Evolutionary conservation across 352 stramenopile genomes (phyloP).

Genomic region (Phytophthora lateralis): DNA sequence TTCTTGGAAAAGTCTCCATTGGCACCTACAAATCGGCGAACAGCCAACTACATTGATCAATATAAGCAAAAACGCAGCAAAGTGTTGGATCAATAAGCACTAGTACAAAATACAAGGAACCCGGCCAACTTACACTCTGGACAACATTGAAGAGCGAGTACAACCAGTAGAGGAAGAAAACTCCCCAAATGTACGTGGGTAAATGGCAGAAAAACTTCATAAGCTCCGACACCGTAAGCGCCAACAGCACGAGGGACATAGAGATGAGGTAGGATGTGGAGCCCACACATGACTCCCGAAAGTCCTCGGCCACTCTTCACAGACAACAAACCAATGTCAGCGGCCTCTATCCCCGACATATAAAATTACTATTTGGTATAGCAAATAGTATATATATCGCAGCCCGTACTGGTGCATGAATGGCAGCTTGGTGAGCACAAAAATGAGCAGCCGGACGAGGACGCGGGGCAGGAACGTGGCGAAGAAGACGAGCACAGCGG

Average conservation of each 20-base stretch:
- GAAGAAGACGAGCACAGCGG: constrained; percentile 85
- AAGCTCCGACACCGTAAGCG: constrained; percentile 61
- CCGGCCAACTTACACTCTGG: constrained; percentile 61
- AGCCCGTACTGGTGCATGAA: constrained; percentile 78
- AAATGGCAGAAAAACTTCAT: constrained; percentile 74
- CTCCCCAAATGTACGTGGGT: constrained; percentile 86
- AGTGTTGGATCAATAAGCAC: not conserved
- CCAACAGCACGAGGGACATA: constrained; percentile 70
- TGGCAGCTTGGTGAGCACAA: constrained; percentile 85
- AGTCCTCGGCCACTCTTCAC: constrained; percentile 79
- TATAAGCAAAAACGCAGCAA: constrained; percentile 10
- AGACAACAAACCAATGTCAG: constrained; percentile 1
- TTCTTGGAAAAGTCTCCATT: constrained; percentile 87
- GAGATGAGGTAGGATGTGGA: constrained; percentile 89
- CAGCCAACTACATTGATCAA: constrained; percentile 52
- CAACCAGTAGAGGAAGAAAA: constrained; percentile 90
- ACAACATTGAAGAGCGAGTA: constrained; percentile 91
- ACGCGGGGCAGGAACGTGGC: constrained; percentile 87
- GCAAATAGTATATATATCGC: not conserved
- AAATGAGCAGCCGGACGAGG: constrained; percentile 83
- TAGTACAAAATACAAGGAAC: not conserved
- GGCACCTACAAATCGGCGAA: constrained; percentile 78
- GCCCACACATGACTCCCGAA: constrained; percentile 71
- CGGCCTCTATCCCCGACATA: not conserved
- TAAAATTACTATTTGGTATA: not conserved